A percentile compares a stretch with the other conserved stretches of the same genome.
These are phyloP conservation scores for Lyophyllum shimeji DNA, from an alignment of 768 basidiomycete genomes.

Conservation along the genomic window DNA sequence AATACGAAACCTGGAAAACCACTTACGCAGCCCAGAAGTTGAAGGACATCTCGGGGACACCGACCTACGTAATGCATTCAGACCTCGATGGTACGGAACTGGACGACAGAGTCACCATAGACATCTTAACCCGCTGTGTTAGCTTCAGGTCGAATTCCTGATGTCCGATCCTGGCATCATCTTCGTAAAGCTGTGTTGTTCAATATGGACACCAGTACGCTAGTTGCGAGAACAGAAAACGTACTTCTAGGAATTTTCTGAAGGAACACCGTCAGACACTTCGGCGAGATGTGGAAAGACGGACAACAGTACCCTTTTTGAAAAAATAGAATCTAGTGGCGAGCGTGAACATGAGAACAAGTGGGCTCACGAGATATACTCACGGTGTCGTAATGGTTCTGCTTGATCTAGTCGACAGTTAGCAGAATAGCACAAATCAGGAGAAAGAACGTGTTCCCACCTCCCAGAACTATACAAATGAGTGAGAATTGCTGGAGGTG, in stretches of 20 bases:
- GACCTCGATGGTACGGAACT: background rate
- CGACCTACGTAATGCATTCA: conserved; percentile 54
- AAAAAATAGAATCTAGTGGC: conserved; percentile 82
- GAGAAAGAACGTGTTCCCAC: conserved; percentile 31
- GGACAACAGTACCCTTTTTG: conserved; percentile 79
- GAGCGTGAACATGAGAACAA: conserved; percentile 16
- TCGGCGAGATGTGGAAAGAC: conserved; percentile 1
- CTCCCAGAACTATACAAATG: conserved; percentile 65
- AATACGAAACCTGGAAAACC: background rate
- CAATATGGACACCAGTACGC: background rate
- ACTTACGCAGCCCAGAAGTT: conserved; percentile 90
- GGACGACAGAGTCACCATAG: conserved; percentile 64
- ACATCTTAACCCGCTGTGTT: conserved; percentile 95
- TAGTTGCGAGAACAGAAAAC: conserved; percentile 1
- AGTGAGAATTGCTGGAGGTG: conserved; percentile 1
- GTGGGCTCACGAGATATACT: conserved; percentile 11
- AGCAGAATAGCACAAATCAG: background rate
- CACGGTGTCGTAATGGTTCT: conserved; percentile 95
- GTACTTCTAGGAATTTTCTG: conserved; percentile 81
- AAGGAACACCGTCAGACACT: background rate
- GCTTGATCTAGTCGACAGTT: conserved; percentile 70
- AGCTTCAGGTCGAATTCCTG: conserved; percentile 94
- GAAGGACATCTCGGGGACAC: conserved; percentile 92
- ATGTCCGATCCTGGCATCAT: conserved; percentile 92
- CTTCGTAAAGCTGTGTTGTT: conserved; percentile 75